Conservation (phyloP, 176 grass and related monocot genomes). For the Neostapfia colusana region DNA sequence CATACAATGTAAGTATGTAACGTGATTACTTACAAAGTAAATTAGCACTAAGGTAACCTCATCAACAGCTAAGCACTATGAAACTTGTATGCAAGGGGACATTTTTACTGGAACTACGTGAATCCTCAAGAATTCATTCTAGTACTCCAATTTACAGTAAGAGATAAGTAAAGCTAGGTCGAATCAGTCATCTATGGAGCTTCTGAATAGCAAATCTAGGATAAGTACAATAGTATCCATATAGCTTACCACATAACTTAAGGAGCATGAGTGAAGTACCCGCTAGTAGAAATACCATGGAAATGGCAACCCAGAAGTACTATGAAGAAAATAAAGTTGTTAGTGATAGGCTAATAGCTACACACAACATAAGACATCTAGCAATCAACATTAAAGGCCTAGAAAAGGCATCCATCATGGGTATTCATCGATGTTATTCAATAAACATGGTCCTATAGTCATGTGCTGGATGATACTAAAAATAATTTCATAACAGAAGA, state of each 20-base stretch:
- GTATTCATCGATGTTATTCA: slow-evolving; percentile 7
- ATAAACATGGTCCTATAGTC: neutral
- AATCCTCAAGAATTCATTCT: neutral
- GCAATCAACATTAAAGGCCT: slow-evolving; percentile 5
- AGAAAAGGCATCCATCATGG: slow-evolving; percentile 19
- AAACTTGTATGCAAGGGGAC: neutral
- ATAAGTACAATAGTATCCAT: slow-evolving; percentile 2
- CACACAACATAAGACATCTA: slow-evolving; percentile 8
- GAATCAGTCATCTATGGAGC: neutral
- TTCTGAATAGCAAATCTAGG: slow-evolving; percentile 8
- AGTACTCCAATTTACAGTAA: slow-evolving; percentile 4
- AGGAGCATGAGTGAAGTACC: slow-evolving; percentile 74
- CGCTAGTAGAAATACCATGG: slow-evolving; percentile 78
- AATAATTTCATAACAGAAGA: neutral
- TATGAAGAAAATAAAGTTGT: slow-evolving; percentile 42
- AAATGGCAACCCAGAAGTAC: slow-evolving; percentile 84
- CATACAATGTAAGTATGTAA: slow-evolving; percentile 36
- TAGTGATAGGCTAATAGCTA: slow-evolving; percentile 23
- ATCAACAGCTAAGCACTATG: neutral
- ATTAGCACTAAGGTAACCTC: slow-evolving; percentile 10
- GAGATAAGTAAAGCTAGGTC: neutral
- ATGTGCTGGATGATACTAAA: slow-evolving; percentile 5
- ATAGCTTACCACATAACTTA: slow-evolving; percentile 68
- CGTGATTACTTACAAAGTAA: slow-evolving; percentile 11
- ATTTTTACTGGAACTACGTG: slow-evolving; percentile 23